Conservation (phyloP, 257 asterid species). For the Asclepias syriaca region DNA sequence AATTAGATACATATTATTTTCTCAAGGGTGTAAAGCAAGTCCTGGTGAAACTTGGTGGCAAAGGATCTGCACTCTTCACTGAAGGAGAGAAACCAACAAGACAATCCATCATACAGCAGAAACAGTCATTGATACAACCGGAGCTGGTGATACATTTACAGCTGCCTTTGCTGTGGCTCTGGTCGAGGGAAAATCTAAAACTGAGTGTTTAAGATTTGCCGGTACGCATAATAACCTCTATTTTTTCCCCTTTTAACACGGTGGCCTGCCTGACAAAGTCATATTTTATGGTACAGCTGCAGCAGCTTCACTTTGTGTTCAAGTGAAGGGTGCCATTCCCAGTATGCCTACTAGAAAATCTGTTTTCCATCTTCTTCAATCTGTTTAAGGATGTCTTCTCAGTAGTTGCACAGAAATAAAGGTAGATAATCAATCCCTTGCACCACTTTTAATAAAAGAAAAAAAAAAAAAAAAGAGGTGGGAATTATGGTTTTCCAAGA, state of each 20-base stretch:
- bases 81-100: conserved; percentile 72
- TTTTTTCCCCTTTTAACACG: neutral
- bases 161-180: conserved; percentile 94
- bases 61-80: conserved; percentile 72
- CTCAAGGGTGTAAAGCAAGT: conserved; percentile 88
- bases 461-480: too few species aligned
- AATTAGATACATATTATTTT: conserved; percentile 1
- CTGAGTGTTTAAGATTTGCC: conserved; percentile 78
- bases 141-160: conserved; percentile 97
- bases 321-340: conserved; percentile 97
- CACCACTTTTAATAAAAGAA: neutral
- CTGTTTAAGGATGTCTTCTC: conserved; percentile 33
- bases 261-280: conserved; percentile 13
- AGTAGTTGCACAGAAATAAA: conserved; percentile 22
- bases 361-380: conserved; percentile 65
- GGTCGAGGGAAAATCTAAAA: conserved; percentile 73
- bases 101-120: conserved; percentile 69
- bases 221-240: conserved; percentile 32
- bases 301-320: conserved; percentile 94
- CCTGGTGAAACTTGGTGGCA: conserved; percentile 85
- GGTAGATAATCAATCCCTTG: conserved; percentile 16
- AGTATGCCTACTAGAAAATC: conserved; percentile 86
- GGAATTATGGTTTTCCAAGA: too few species aligned
- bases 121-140: conserved; percentile 83
- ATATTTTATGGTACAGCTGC: conserved; percentile 52